Percentiles rank a stretch among this genome's conserved stretches.
These are phyloP conservation scores for Stagonosporopsis chrysanthemi DNA, from an alignment of 2,329 filamentous ascomycete species.

Conservation along the genomic window DNA sequence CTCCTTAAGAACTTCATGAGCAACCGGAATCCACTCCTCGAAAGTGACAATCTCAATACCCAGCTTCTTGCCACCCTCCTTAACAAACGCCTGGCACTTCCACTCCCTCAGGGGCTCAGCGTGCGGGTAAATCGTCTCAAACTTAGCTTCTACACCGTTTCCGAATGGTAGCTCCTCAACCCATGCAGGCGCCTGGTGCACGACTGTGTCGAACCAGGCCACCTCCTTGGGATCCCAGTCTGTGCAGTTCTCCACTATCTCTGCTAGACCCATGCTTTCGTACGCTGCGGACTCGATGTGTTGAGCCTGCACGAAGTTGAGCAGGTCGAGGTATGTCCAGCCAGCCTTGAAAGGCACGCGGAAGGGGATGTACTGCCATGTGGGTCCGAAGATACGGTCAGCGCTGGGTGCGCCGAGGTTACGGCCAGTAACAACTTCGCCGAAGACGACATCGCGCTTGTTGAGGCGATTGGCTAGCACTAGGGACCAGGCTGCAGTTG, in stretches of 20 bases:
- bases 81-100: constrained; percentile 67
- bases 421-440: constrained; percentile 70
- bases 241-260: constrained; percentile 47
- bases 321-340: constrained; percentile 52
- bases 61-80: constrained; percentile 58
- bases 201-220: constrained; percentile 49
- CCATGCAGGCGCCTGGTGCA: constrained; percentile 57
- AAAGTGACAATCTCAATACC: constrained; percentile 68
- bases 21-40: constrained; percentile 62
- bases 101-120: constrained; percentile 54
- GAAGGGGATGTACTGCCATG: constrained; percentile 72
- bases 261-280: constrained; percentile 48
- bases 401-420: constrained; percentile 64
- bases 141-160: constrained; percentile 36
- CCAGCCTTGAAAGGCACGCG: constrained; percentile 62
- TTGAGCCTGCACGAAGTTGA: constrained; percentile 48
- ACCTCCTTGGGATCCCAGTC: constrained; percentile 38
- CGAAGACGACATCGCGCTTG: constrained; percentile 67
- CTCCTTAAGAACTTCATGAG: constrained; percentile 59
- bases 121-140: constrained; percentile 66
- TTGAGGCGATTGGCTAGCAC: constrained; percentile 64
- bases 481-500: constrained; percentile 72
- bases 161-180: constrained; percentile 63
- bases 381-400: constrained; percentile 68
- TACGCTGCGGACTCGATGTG: constrained; percentile 42